phyloP scores from a whole-genome alignment of 345 rosid species.

The Carallia pectinifolia region DNA sequence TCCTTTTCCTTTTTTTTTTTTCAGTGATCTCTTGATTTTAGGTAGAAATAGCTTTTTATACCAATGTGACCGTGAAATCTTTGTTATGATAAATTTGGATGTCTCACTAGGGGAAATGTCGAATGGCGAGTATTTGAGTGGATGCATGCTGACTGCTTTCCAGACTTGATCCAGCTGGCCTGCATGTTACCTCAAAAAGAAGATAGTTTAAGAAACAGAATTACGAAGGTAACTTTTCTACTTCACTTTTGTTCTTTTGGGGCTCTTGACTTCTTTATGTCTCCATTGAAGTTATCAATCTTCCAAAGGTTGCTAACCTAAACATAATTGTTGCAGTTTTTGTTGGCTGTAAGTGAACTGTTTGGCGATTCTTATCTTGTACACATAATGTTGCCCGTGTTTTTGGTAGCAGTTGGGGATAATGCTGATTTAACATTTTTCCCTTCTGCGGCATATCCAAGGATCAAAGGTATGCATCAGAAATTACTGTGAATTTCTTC shows the following conservation, averaged over 20 bases:
- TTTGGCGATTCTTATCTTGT: conserved; percentile 77
- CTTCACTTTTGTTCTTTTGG: conserved; percentile 9
- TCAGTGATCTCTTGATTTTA: background rate
- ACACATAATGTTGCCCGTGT: conserved; percentile 82
- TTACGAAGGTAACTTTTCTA: conserved; percentile 56
- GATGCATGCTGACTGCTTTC: conserved; percentile 91
- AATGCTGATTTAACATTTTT: conserved; percentile 66
- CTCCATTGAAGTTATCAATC: conserved; percentile 13
- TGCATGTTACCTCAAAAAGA: conserved; percentile 87
- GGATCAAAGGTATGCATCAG: conserved; percentile 57
- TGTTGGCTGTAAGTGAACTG: conserved; percentile 64
- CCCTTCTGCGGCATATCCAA: conserved; percentile 52
- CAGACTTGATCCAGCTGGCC: conserved; percentile 70
- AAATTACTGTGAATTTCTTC: conserved; percentile 13
- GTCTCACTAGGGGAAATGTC: conserved; percentile 54
- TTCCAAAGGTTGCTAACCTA: conserved; percentile 22
- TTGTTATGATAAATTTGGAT: conserved; percentile 21
- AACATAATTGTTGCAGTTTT: conserved; percentile 52
- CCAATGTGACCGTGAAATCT: conserved; percentile 1
- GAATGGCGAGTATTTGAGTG: conserved; percentile 95
- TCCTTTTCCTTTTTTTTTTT: background rate
- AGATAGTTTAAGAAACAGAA: conserved; percentile 78
- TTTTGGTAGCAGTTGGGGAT: conserved; percentile 84
- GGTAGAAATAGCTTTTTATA: background rate
- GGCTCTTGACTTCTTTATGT: background rate